phyloP scores from a whole-genome alignment of 345 rosid genomes.

The Adansonia digitata region DNA sequence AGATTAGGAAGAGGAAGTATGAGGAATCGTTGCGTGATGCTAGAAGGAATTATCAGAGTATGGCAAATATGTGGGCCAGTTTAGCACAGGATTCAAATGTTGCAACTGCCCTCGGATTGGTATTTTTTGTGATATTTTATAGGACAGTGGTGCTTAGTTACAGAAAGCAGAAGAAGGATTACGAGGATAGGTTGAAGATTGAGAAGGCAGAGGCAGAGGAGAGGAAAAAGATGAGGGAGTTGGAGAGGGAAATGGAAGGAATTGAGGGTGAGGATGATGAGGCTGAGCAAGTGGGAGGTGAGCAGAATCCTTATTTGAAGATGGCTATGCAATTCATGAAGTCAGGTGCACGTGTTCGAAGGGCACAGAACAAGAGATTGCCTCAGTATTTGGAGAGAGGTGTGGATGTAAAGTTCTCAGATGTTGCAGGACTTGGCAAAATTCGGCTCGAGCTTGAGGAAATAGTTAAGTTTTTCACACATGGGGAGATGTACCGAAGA shows the following conservation, averaged over 20 bases:
- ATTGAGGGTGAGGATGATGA: slow-evolving; percentile 52
- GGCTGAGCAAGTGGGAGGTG: slow-evolving; percentile 50
- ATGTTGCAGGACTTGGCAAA: slow-evolving; percentile 97
- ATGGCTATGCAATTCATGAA: slow-evolving; percentile 92
- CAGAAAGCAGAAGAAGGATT: slow-evolving; percentile 84
- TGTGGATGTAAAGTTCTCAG: slow-evolving; percentile 80
- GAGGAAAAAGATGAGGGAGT: slow-evolving; percentile 75
- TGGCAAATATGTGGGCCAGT: slow-evolving; percentile 58
- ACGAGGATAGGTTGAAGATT: slow-evolving; percentile 85
- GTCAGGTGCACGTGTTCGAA: slow-evolving; percentile 87
- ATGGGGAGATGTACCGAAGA: slow-evolving; percentile 89
- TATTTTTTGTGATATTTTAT: slow-evolving; percentile 76
- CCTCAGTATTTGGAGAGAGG: slow-evolving; percentile 88
- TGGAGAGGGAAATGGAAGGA: slow-evolving; percentile 80
- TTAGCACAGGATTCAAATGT: slow-evolving; percentile 67
- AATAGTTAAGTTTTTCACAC: slow-evolving; percentile 91
- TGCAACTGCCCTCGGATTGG: slow-evolving; percentile 58
- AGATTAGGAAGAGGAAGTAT: slow-evolving; percentile 48
- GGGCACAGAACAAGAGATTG: slow-evolving; percentile 56
- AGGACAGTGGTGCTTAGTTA: slow-evolving; percentile 74
- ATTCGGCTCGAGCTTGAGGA: slow-evolving; percentile 94
- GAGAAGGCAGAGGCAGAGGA: slow-evolving; percentile 95
- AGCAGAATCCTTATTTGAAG: slow-evolving; percentile 69
- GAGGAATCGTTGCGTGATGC: slow-evolving; percentile 67
- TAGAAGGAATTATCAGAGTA: slow-evolving; percentile 38